Percentiles rank a stretch among this genome's conserved stretches.
These are phyloP conservation scores for Solanum rostratum DNA, from an alignment of 257 asterid species.

Conservation along the genomic window DNA sequence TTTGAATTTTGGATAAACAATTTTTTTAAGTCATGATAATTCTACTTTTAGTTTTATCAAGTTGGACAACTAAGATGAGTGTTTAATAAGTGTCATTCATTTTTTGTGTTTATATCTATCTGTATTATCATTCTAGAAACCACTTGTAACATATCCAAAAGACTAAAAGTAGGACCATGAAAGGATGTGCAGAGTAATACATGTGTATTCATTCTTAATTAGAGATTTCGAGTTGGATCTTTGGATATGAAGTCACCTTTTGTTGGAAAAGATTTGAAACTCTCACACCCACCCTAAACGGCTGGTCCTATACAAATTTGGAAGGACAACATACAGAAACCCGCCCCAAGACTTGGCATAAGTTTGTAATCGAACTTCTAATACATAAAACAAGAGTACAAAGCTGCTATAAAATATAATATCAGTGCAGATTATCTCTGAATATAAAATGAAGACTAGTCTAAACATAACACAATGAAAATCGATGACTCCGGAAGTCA, in stretches of 20 bases:
- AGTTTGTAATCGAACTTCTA: no score
- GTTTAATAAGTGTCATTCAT: neutral
- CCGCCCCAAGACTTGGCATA: no score
- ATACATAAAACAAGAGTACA: no score
- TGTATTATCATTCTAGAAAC: neutral
- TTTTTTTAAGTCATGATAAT: neutral
- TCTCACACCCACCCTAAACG: neutral
- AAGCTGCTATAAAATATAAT: no score
- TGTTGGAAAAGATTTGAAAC: neutral
- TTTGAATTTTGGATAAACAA: neutral
- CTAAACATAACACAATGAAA: no score
- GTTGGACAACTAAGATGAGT: neutral
- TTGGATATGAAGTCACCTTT: neutral
- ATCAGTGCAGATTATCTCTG: no score
- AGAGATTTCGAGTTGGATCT: fast-evolving
- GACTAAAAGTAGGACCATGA: neutral
- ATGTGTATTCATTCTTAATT: neutral
- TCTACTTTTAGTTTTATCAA: neutral
- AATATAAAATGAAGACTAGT: no score
- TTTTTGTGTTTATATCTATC: neutral
- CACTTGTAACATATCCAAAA: neutral
- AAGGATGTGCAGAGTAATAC: neutral
- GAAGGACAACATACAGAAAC: no score
- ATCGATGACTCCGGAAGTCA: no score
- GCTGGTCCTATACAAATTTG: no score